These are phyloP conservation scores for Pelargonium myrrhifolium DNA, from an alignment of 441 rosid species.

Conservation along the genomic window DNA sequence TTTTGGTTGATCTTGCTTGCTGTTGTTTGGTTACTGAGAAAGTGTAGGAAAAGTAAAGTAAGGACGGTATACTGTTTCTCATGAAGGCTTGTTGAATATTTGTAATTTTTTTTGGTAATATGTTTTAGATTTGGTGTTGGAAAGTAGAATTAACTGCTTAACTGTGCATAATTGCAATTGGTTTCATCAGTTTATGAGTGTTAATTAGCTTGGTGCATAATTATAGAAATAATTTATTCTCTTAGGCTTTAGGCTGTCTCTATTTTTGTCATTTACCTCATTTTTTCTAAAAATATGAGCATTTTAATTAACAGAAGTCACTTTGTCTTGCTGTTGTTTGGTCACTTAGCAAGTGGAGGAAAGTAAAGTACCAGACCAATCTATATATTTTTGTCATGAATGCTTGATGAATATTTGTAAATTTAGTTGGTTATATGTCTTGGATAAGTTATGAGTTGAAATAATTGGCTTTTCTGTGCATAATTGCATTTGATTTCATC, in stretches of 20 bases:
- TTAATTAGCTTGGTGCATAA: background rate
- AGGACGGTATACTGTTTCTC: background rate
- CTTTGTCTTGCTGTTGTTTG: background rate
- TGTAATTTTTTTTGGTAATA: background rate
- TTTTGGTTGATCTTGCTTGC: background rate
- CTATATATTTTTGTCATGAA: too few relatives aligned
- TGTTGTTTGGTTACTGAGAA: background rate
- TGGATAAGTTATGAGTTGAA: background rate
- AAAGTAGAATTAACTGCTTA: background rate
- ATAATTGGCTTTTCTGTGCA: background rate
- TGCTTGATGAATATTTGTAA: too few relatives aligned
- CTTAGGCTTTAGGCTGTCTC: background rate
- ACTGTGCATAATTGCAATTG: background rate
- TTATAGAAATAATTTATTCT: background rate
- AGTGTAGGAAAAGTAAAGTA: background rate
- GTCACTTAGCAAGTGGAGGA: constrained; percentile 1
- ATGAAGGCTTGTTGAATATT: background rate
- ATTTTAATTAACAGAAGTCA: too few relatives aligned
- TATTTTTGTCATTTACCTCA: background rate
- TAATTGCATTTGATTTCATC: background rate
- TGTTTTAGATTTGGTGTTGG: too few relatives aligned
- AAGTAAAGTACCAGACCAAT: background rate
- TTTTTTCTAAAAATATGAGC: background rate
- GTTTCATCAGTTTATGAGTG: background rate
- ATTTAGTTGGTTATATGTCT: background rate